phyloP scores from a whole-genome alignment of 2,329 filamentous ascomycete genomes.

The Penicillium sp. region DNA sequence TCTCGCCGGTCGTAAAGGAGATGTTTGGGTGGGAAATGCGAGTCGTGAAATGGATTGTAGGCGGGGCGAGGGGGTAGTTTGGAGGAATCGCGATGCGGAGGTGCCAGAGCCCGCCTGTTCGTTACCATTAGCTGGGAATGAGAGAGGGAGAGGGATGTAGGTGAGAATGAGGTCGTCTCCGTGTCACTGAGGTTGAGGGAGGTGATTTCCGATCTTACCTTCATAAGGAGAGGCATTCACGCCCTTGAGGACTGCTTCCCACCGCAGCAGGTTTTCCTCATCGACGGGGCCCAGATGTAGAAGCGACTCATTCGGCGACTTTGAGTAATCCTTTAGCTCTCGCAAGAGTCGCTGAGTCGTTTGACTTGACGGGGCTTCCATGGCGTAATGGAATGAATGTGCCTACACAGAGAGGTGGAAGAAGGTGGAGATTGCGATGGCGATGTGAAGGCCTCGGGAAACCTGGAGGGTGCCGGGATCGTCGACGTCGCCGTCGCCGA shows the following conservation, averaged over 20 bases:
- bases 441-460: background rate
- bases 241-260: slow-evolving; percentile 65
- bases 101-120: slow-evolving; percentile 75
- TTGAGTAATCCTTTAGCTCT: slow-evolving; percentile 63
- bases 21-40: slow-evolving; percentile 85
- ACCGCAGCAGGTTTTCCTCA: slow-evolving; percentile 62
- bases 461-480: slow-evolving; percentile 7
- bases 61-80: slow-evolving; percentile 78
- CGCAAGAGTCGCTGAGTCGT: slow-evolving; percentile 64
- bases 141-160: background rate
- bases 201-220: slow-evolving; percentile 43
- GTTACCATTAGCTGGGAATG: background rate
- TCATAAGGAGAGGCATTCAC: slow-evolving; percentile 64
- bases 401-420: slow-evolving; percentile 5
- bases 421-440: background rate
- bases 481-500: slow-evolving; percentile 20
- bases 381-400: slow-evolving; percentile 21
- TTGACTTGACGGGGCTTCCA: slow-evolving; percentile 32
- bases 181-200: background rate
- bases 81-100: slow-evolving; percentile 76
- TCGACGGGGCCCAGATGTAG: slow-evolving; percentile 60
- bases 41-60: slow-evolving; percentile 79
- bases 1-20: slow-evolving; percentile 75
- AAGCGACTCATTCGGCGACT: slow-evolving; percentile 60
- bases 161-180: no score